Conservation (phyloP, 306 rosid species). For the Vigna nakashimae region DNA sequence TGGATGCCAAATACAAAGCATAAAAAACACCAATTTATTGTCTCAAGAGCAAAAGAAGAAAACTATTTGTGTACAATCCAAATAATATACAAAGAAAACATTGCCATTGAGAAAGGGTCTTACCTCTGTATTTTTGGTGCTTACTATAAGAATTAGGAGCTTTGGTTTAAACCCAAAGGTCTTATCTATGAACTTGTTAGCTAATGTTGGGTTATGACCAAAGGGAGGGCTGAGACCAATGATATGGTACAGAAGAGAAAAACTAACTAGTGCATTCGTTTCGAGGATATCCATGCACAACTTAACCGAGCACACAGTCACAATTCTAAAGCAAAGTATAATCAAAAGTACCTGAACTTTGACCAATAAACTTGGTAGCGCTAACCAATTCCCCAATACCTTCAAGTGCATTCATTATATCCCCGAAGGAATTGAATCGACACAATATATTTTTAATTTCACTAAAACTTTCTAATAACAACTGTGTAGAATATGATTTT, state of each 20-base stretch:
- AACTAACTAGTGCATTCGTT: not conserved
- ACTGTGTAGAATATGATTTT: slow-evolving; percentile 16
- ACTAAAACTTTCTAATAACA: slow-evolving; percentile 33
- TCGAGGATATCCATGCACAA: not conserved
- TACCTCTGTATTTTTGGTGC: slow-evolving; percentile 37
- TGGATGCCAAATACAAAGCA: slow-evolving; percentile 68
- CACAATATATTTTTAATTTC: slow-evolving; percentile 12
- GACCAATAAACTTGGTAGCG: slow-evolving; percentile 95
- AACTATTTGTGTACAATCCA: slow-evolving; percentile 4
- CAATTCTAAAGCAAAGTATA: slow-evolving; percentile 34
- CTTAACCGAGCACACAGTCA: slow-evolving; percentile 27
- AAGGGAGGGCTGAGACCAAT: slow-evolving; percentile 80
- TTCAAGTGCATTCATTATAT: slow-evolving; percentile 79
- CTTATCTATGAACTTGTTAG: slow-evolving; percentile 64
- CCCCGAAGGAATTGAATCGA: slow-evolving; percentile 59
- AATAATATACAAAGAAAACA: slow-evolving; percentile 10
- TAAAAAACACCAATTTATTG: slow-evolving; percentile 33
- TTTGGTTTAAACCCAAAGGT: slow-evolving; percentile 77
- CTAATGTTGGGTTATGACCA: slow-evolving; percentile 59
- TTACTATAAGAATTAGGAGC: slow-evolving; percentile 60
- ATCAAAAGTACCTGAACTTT: slow-evolving; percentile 84
- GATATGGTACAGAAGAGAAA: slow-evolving; percentile 55
- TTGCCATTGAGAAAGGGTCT: not conserved
- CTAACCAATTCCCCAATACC: slow-evolving; percentile 62
- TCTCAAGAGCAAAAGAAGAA: slow-evolving; percentile 24